Evolutionary conservation across 305 asterid genomes (phyloP), one percentile per base, ranked within the genome.

Genomic region (Fraxinus platypoda): DNA sequence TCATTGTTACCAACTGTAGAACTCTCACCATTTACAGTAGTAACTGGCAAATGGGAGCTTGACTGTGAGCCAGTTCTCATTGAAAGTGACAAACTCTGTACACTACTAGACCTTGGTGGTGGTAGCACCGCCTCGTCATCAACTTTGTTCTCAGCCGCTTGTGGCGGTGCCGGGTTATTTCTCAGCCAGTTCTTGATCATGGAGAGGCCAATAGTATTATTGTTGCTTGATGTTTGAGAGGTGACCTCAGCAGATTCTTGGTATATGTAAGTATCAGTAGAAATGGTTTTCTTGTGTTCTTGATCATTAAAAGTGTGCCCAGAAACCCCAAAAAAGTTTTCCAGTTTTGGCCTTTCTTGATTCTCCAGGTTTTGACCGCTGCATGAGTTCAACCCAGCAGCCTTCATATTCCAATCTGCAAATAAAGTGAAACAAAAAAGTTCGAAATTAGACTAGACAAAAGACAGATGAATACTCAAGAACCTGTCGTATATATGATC

Each of bases 111-210:
- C 3, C 41, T 79, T n/a, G 2, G 31, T 8, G 72, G 31, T 0
- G 81, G 83, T 7, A 73, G 79, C 81, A 5, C 46, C 12, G 78
- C 74, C 75, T 17, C 79, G 12, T 57, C 83, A 9, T 9, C 74
- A 34, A n/a, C 72, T 1, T 54, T 87, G 62, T 75, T 84, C 52
- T 81, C 89, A 6, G 57, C 88, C 12, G 43, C 34, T n/a, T 74
- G 84, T 0, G 86, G 81, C 26, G 88, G 80, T 21, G 86, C 68
- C 0, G 92, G 92, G 68, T 89, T 90, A 80, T 89, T 93, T 43
- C 94, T 81, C 19, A 93, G 90, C 97, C 97, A 94, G 86, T 88
- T 90, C 76, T 91, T 94, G 83, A 93, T 94, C 97, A 92, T 93
- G 35, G 98, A 93, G 1, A 94, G 87, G 1, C 98, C 98, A 2